Evolutionary conservation across 176 grass and related monocot species (phyloP).

Genomic region (Oryza punctata): DNA sequence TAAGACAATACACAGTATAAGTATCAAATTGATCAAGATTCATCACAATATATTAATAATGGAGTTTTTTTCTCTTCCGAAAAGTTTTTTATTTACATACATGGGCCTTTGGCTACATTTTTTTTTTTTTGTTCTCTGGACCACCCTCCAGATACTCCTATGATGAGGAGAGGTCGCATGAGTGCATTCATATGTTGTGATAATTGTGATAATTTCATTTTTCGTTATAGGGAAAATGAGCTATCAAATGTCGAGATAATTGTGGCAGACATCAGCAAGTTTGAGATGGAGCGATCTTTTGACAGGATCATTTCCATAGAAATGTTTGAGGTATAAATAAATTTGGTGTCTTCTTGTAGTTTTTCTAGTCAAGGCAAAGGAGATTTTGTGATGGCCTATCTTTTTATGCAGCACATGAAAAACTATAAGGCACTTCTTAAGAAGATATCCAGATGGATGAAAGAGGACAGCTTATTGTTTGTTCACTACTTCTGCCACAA

Average conservation of each 20-base stretch:
- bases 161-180: not conserved
- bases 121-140: too few species aligned
- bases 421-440: conserved; percentile 95
- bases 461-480: conserved; percentile 78
- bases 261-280: conserved; percentile 87
- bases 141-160: too few species aligned
- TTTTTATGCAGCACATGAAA: conserved; percentile 86
- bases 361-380: conserved; percentile 1
- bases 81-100: too few species aligned
- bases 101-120: too few species aligned
- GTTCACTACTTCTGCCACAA: conserved; percentile 95
- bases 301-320: conserved; percentile 93
- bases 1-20: too few species aligned
- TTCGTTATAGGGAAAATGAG: conserved; percentile 71
- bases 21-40: too few species aligned
- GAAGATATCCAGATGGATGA: conserved; percentile 94
- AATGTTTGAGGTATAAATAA: conserved; percentile 84
- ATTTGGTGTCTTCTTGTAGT: not conserved
- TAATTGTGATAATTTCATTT: not conserved
- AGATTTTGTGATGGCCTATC: not conserved
- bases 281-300: conserved; percentile 90
- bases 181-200: not conserved
- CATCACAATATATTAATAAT: too few species aligned
- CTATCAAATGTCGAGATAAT: conserved; percentile 88
- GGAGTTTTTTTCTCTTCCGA: too few species aligned